These are phyloP conservation scores for Protea cynaroides DNA, from an alignment of 164 flowering plant genomes.

Conservation along the genomic window DNA sequence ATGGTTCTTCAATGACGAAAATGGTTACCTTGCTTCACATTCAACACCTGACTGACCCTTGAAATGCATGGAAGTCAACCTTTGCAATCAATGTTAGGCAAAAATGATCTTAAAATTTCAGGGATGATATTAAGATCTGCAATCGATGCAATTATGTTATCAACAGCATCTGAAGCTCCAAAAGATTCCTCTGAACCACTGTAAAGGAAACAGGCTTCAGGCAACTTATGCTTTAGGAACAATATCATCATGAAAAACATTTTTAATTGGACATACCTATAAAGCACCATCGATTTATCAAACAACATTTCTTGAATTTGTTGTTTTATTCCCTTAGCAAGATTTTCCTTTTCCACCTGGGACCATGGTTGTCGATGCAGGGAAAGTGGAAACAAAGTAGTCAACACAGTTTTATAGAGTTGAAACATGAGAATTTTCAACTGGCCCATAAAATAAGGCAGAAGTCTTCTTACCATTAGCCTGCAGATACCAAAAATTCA, in stretches of 20 bases:
- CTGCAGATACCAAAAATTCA: constrained; percentile 33
- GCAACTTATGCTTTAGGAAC: background rate
- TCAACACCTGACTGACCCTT: constrained; percentile 72
- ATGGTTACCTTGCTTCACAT: constrained; percentile 78
- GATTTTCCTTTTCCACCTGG: constrained; percentile 50
- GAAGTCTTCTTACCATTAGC: constrained; percentile 34
- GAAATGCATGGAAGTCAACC: constrained; percentile 54
- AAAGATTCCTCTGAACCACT: constrained; percentile 40
- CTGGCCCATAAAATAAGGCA: constrained; percentile 51
- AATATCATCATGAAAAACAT: background rate
- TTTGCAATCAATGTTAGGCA: constrained; percentile 66
- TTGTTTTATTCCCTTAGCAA: constrained; percentile 71
- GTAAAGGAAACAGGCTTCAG: constrained; percentile 19
- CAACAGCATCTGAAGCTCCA: constrained; percentile 36
- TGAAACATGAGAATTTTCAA: constrained; percentile 69
- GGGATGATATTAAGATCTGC: constrained; percentile 46
- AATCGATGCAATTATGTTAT: constrained; percentile 42
- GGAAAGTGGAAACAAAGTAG: constrained; percentile 35
- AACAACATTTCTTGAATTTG: constrained; percentile 69
- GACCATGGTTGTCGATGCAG: constrained; percentile 60
- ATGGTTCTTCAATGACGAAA: background rate
- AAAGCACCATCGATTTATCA: constrained; percentile 37
- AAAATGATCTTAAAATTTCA: constrained; percentile 42
- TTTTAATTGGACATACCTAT: constrained; percentile 34
- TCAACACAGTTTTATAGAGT: constrained; percentile 43